Base-by-base conservation (phyloP, 805 yeast species). In the Saccharomyces paradoxus region DNA sequence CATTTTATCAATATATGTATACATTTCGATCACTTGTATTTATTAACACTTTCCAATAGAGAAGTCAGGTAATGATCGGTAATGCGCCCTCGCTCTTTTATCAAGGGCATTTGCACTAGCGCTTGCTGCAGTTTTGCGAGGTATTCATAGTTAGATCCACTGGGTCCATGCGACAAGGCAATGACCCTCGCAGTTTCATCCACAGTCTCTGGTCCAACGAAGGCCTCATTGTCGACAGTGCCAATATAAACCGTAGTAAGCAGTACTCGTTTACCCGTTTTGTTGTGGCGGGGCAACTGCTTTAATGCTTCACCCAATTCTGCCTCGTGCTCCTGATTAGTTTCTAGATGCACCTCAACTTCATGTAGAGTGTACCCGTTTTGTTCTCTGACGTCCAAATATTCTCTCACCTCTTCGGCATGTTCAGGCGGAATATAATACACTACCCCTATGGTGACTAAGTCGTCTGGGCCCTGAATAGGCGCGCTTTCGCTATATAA, bases 341-440 rank as follows among this genome's bases (percentile, higher is more conserved):
- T 53, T n/a, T 60, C 61, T 10, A 87, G 73, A 58, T 78, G 77
- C 64, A 89, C 88, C 4, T 81, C 81, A 2, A 89, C 84, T 24
- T 75, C 70, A 58, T 87, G 89, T 1, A 81, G 74, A 0, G 89
- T 75, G 68, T 91, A 91, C 0, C 97, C 98, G 64, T 89, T 90
- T 67, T 89, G 90, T 62, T 91, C 98, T 53, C 98, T 75, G 13
- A 81, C 77, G 61, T 91, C 96, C 50, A 91, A 74, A 60, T 89
- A 86, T 14, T 79, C 83, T 31, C 75, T 74, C 17, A 89, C 94
- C 55, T 79, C 78, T 4, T 69, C 67, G 0, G 85, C 90, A 51
- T 79, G 66, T 52, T 81, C 80, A 0, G 89, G 79, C 3, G 84
- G 84, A 7, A 91, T 85, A 61, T 86, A 84, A 70, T 89, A 91